Evolutionary conservation across 2,329 filamentous ascomycete genomes (phyloP).

Genomic region (Magnaporthiopsis incrustans): DNA sequence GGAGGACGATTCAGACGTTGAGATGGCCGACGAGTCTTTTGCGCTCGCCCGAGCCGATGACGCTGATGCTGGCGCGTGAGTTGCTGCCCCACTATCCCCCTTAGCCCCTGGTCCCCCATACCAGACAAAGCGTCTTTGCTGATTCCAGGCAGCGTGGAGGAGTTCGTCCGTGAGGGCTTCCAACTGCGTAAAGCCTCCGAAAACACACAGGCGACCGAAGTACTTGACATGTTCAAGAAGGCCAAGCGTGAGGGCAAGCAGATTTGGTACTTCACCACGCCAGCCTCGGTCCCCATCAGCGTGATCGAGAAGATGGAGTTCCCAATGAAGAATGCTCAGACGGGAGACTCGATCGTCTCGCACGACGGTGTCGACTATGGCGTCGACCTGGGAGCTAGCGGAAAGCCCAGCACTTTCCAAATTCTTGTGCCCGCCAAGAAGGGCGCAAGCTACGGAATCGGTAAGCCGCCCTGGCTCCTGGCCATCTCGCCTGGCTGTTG

Average conservation of each 20-base stretch:
- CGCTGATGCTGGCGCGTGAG: not conserved
- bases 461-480: constrained; percentile 31
- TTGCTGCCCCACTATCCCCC: not conserved
- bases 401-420: constrained; percentile 44
- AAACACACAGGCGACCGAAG: constrained; percentile 32
- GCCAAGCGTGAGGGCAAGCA: constrained; percentile 60
- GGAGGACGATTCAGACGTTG: constrained; percentile 10
- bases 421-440: constrained; percentile 52
- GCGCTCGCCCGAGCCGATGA: constrained; percentile 9
- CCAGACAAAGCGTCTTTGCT: constrained; percentile 24
- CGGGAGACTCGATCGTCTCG: constrained; percentile 47
- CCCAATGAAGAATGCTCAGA: constrained; percentile 44
- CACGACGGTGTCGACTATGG: constrained; percentile 58
- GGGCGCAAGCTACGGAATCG: constrained; percentile 43
- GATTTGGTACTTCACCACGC: constrained; percentile 73
- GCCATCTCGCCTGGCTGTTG: constrained; percentile 10
- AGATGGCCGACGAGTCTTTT: constrained; percentile 29
- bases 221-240: constrained; percentile 48
- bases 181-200: constrained; percentile 40
- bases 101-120: not conserved
- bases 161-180: constrained; percentile 44
- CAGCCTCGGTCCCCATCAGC: constrained; percentile 59
- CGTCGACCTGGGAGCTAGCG: constrained; percentile 43
- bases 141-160: constrained; percentile 11
- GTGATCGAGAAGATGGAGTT: constrained; percentile 58